Conservation (phyloP, 768 basidiomycete genomes). For the Wakefieldia striispora region DNA sequence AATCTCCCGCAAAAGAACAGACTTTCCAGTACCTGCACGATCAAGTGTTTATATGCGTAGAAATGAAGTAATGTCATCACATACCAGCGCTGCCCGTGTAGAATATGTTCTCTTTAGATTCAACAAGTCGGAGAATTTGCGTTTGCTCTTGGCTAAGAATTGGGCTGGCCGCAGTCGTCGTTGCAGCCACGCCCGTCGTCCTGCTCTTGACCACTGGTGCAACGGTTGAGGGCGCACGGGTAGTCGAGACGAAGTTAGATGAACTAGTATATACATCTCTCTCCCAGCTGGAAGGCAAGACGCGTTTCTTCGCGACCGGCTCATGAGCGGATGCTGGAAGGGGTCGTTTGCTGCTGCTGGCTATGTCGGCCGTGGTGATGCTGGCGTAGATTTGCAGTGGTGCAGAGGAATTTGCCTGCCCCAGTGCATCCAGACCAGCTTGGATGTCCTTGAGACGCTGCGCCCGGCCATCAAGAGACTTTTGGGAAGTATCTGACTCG, state of each 20-base stretch:
- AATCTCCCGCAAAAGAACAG: constrained; percentile 89
- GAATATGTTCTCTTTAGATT: constrained; percentile 74
- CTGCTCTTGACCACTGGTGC: constrained; percentile 9
- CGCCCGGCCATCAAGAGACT: constrained; percentile 23
- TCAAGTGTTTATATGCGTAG: constrained; percentile 16
- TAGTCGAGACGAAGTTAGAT: constrained; percentile 31
- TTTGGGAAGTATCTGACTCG: constrained; percentile 19
- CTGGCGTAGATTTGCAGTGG: constrained; percentile 12
- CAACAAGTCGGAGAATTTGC: constrained; percentile 76
- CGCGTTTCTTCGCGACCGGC: constrained; percentile 50
- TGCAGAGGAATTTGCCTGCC: constrained; percentile 19
- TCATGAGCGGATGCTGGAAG: constrained; percentile 17
- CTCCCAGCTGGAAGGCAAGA: constrained; percentile 52
- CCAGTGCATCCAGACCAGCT: constrained; percentile 50
- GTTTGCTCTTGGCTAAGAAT: constrained; percentile 82
- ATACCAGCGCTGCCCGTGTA: constrained; percentile 97
- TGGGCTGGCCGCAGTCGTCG: constrained; percentile 12
- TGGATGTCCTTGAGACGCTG: constrained; percentile 58
- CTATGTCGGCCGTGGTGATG: constrained; percentile 14
- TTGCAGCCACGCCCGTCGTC: constrained; percentile 2
- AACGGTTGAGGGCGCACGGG: constrained; percentile 10
- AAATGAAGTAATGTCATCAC: constrained; percentile 24
- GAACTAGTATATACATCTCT: constrained; percentile 36
- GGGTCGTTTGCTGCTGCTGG: constrained; percentile 36
- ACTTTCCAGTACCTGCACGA: constrained; percentile 87